These are phyloP conservation scores for Leccinum uliginosum DNA, from an alignment of 768 basidiomycete genomes.

Conservation along the genomic window DNA sequence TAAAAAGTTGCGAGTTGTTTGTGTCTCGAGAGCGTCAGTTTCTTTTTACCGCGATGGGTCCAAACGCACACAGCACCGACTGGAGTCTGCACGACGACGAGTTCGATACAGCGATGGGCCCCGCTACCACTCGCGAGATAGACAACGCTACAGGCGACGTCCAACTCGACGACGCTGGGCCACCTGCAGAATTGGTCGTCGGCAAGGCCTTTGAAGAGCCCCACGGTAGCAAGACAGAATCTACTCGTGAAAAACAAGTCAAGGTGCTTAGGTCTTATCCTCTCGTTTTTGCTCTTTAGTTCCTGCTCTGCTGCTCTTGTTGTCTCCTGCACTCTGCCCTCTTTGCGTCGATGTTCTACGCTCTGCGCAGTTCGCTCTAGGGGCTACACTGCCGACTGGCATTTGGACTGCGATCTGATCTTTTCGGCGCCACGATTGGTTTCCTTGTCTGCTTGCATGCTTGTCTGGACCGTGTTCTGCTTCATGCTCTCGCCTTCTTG, in stretches of 20 bases:
- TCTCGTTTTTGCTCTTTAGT: constrained; percentile 30
- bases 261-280: constrained; percentile 82
- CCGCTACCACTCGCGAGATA: constrained; percentile 42
- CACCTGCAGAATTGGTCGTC: constrained; percentile 13
- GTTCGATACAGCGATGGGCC: constrained; percentile 41
- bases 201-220: constrained; percentile 38
- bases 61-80: constrained; percentile 26
- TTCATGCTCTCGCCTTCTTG: constrained; percentile 35
- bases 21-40: neutral
- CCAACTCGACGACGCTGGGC: constrained; percentile 27
- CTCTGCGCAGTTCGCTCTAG: constrained; percentile 14
- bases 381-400: constrained; percentile 18
- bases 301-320: constrained; percentile 18
- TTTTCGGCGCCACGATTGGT: constrained; percentile 30
- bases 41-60: constrained; percentile 19
- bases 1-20: neutral
- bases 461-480: constrained; percentile 33
- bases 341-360: constrained; percentile 17
- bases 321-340: constrained; percentile 17
- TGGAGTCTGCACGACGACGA: constrained; percentile 48
- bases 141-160: constrained; percentile 45
- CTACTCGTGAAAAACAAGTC: constrained; percentile 68
- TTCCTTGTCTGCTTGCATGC: constrained; percentile 30
- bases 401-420: constrained; percentile 21
- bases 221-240: constrained; percentile 42